Evolutionary conservation across 2,329 filamentous ascomycete genomes (phyloP).

Genomic region (Drechmeria coniospora): DNA sequence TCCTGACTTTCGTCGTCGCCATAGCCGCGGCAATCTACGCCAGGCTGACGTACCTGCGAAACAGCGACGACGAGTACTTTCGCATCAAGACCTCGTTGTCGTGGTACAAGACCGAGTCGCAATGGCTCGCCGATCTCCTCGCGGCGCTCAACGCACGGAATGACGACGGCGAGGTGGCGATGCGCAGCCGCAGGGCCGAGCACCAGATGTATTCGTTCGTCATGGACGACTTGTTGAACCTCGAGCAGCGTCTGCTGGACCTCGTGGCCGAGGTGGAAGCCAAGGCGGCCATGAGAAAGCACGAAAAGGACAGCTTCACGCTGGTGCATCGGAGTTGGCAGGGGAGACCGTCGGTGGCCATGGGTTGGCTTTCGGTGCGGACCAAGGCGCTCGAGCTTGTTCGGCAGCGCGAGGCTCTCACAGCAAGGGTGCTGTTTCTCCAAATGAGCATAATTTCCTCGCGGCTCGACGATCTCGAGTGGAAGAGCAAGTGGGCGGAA

Average conservation of each 20-base stretch:
- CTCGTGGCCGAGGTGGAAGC: constrained; percentile 27
- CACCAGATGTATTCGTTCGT: constrained; percentile 32
- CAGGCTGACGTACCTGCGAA: constrained; percentile 27
- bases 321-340: constrained; percentile 22
- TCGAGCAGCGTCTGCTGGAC: constrained; percentile 28
- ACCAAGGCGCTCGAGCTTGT: constrained; percentile 29
- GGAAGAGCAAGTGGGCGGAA: constrained; percentile 14
- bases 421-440: constrained; percentile 28
- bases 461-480: constrained; percentile 21
- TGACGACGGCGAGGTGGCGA: constrained; percentile 8
- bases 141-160: constrained; percentile 13
- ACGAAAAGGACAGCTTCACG: constrained; percentile 18
- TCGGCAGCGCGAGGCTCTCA: constrained; percentile 28
- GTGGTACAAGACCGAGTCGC: constrained; percentile 34
- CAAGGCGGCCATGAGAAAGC: constrained; percentile 7
- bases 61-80: constrained; percentile 31
- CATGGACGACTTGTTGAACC: constrained; percentile 27
- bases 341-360: constrained; percentile 20
- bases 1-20: constrained; percentile 31
- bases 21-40: constrained; percentile 27
- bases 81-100: constrained; percentile 28
- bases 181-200: constrained; percentile 13
- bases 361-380: constrained; percentile 28
- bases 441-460: constrained; percentile 33
- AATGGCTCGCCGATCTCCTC: constrained; percentile 28